A percentile compares a stretch with the other conserved stretches of the same genome.
These are phyloP conservation scores for Hyaloperonospora brassicae DNA, from an alignment of 352 stramenopile species.

Conservation along the genomic window DNA sequence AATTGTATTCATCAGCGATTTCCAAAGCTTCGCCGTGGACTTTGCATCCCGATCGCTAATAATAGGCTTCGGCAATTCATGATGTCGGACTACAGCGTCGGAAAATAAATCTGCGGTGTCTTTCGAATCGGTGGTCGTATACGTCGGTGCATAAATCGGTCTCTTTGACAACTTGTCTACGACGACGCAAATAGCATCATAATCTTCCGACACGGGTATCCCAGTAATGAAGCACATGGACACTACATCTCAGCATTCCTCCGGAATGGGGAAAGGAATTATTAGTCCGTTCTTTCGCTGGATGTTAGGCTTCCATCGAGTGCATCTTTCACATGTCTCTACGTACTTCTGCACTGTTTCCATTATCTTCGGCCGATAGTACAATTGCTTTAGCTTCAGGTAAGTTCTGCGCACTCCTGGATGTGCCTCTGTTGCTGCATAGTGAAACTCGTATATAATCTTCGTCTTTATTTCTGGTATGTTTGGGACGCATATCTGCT, in stretches of 20 bases:
- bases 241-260: slow-evolving; percentile 1
- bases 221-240: slow-evolving; percentile 25
- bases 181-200: background rate
- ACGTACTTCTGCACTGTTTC: background rate
- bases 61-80: background rate
- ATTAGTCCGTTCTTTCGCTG: slow-evolving; percentile 1
- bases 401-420: slow-evolving; percentile 10
- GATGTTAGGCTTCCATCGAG: slow-evolving; percentile 2
- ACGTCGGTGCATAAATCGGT: slow-evolving; percentile 1
- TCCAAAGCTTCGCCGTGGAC: background rate
- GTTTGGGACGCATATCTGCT: slow-evolving; percentile 1
- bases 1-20: background rate
- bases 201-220: slow-evolving; percentile 8
- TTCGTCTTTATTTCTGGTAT: slow-evolving; percentile 2
- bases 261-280: background rate
- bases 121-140: background rate
- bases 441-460: slow-evolving; percentile 11
- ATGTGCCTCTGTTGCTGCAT: slow-evolving; percentile 10
- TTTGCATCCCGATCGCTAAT: slow-evolving; percentile 6
- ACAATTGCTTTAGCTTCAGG: slow-evolving; percentile 11
- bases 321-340: slow-evolving; percentile 5
- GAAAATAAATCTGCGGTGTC: background rate
- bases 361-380: slow-evolving; percentile 5
- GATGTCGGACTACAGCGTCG: slow-evolving; percentile 1
- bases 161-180: slow-evolving; percentile 2